These are phyloP conservation scores for Neolentinus lepideus DNA, from an alignment of 1,284 basidiomycete species.

Conservation along the genomic window DNA sequence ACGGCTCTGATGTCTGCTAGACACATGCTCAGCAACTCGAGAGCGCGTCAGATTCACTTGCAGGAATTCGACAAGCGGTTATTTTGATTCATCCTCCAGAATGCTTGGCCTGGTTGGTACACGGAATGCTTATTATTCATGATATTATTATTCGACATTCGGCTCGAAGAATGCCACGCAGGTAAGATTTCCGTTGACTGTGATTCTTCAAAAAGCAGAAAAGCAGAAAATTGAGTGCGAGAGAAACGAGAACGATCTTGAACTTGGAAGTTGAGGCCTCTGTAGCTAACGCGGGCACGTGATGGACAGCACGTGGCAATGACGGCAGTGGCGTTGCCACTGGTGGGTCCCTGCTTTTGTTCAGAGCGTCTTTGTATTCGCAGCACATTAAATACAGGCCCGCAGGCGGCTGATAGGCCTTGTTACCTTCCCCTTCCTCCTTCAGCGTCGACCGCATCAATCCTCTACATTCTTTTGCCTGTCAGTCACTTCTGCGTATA, in stretches of 20 bases:
- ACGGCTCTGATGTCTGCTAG: not conserved
- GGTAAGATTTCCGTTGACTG: too few relatives aligned
- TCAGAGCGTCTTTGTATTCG: not conserved
- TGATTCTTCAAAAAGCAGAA: too few relatives aligned
- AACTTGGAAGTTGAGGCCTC: too few relatives aligned
- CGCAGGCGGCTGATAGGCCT: not conserved
- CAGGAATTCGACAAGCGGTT: too few relatives aligned
- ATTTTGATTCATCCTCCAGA: too few relatives aligned
- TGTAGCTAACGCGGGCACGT: not conserved
- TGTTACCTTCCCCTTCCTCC: not conserved
- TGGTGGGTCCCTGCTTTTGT: not conserved
- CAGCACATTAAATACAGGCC: not conserved
- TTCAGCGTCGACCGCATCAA: not conserved
- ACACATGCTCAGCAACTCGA: not conserved
- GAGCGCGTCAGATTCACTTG: not conserved
- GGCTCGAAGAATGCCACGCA: too few relatives aligned
- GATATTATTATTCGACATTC: not conserved
- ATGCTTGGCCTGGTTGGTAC: too few relatives aligned
- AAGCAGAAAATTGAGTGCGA: too few relatives aligned
- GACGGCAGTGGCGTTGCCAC: not conserved
- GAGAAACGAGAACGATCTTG: too few relatives aligned
- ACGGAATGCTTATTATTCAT: not conserved
- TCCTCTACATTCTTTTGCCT: not conserved
- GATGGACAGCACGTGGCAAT: not conserved
- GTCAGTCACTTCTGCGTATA: not conserved